These are phyloP conservation scores for Arxiozyma bovina DNA, from an alignment of 1,139 yeast genomes.

Conservation along the genomic window DNA sequence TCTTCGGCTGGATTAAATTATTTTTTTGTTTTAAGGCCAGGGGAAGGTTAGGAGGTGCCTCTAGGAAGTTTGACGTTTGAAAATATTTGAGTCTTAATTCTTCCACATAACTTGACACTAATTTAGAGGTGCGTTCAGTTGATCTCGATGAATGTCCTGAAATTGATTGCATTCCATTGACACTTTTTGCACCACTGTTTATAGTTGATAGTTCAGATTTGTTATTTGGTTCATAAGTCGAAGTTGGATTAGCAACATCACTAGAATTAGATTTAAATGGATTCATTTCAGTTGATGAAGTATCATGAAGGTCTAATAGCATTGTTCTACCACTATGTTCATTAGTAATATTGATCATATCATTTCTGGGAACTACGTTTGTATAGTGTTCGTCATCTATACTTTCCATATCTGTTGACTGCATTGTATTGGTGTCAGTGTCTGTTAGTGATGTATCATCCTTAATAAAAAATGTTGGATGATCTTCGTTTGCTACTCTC, in stretches of 20 bases:
- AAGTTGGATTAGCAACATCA: neutral
- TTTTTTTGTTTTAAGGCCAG: constrained; percentile 27
- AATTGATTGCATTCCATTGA: constrained; percentile 1
- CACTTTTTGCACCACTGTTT: constrained; percentile 3
- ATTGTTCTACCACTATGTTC: too few relatives aligned
- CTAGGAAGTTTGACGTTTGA: constrained; percentile 29
- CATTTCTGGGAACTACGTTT: neutral
- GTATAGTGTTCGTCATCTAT: neutral
- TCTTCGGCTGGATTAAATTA: constrained; percentile 28
- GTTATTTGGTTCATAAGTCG: neutral
- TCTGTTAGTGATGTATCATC: neutral
- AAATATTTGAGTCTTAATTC: constrained; percentile 28
- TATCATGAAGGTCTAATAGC: neutral
- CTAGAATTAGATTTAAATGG: neutral
- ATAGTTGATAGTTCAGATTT: neutral
- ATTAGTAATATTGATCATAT: neutral
- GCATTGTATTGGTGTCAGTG: neutral
- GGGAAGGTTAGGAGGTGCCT: constrained; percentile 31
- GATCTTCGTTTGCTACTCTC: constrained; percentile 28
- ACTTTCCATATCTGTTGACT: constrained; percentile 2
- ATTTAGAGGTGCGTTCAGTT: constrained; percentile 20
- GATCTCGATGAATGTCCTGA: constrained; percentile 5
- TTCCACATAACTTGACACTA: constrained; percentile 31
- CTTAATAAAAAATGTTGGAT: constrained; percentile 22
- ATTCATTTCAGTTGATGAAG: neutral